A percentile compares a stretch with the other conserved stretches of the same genome.
Evolutionary conservation across 2,329 filamentous ascomycete genomes (phyloP).

Genomic region (Knufia fluminis): DNA sequence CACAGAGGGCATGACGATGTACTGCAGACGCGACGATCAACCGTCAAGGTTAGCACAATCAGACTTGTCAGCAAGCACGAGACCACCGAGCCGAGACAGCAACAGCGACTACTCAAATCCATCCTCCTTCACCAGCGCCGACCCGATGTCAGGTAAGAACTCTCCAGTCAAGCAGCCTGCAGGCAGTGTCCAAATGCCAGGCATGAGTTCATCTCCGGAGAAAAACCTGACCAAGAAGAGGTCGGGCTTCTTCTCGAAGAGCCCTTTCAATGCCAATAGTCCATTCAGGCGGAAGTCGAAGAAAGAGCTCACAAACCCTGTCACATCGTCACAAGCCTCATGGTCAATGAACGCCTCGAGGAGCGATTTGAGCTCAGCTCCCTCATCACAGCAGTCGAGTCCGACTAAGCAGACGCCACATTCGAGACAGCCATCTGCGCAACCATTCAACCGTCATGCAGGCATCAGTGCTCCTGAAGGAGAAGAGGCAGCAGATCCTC

Average conservation of each 20-base stretch:
- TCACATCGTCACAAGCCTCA: background rate
- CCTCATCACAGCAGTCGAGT: conserved; percentile 32
- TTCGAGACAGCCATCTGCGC: conserved; percentile 23
- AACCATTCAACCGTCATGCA: conserved; percentile 31
- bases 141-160: conserved; percentile 62
- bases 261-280: conserved; percentile 65
- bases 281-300: conserved; percentile 90
- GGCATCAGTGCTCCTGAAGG: conserved; percentile 39
- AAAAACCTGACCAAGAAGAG: conserved; percentile 60
- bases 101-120: conserved; percentile 85
- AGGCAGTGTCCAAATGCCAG: conserved; percentile 33
- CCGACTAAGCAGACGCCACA: conserved; percentile 34
- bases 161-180: conserved; percentile 59
- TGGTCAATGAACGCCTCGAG: conserved; percentile 21
- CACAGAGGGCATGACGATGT: conserved; percentile 93
- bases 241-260: conserved; percentile 86
- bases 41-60: conserved; percentile 58
- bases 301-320: conserved; percentile 42
- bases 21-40: conserved; percentile 65
- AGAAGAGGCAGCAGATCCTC: conserved; percentile 80
- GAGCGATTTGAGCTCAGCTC: conserved; percentile 6
- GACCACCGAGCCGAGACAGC: conserved; percentile 77
- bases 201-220: conserved; percentile 35
- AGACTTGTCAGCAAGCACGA: conserved; percentile 53
- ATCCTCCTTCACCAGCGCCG: conserved; percentile 79